phyloP scores from a whole-genome alignment of 2,329 filamentous ascomycete species.

The Aspergillus ochraceus region DNA sequence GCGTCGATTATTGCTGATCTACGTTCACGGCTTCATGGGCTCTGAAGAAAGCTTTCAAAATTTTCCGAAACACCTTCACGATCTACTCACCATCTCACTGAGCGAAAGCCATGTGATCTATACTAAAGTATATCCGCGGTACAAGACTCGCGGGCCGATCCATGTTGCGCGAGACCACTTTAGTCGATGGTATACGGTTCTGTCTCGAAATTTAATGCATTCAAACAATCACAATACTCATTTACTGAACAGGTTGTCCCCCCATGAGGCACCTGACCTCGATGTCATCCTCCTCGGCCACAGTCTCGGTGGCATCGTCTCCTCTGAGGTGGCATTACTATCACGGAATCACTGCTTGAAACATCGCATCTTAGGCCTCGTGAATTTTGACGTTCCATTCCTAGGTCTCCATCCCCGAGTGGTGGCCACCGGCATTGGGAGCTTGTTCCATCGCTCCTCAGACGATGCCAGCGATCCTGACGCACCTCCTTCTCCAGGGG shows the following conservation, averaged over 20 bases:
- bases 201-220: neutral
- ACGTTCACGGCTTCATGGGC: conserved; percentile 89
- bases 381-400: conserved; percentile 84
- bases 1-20: conserved; percentile 70
- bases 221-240: neutral
- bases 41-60: conserved; percentile 83
- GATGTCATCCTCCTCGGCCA: conserved; percentile 84
- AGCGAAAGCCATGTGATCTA: conserved; percentile 76
- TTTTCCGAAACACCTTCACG: conserved; percentile 85
- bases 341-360: conserved; percentile 36
- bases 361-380: conserved; percentile 75
- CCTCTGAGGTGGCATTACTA: conserved; percentile 74
- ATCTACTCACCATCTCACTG: conserved; percentile 66
- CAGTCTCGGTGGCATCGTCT: conserved; percentile 83
- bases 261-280: conserved; percentile 70
- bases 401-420: conserved; percentile 88
- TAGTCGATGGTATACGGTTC: conserved; percentile 63
- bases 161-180: conserved; percentile 77
- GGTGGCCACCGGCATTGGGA: conserved; percentile 75
- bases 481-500: neutral
- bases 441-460: conserved; percentile 59
- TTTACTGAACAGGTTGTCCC: conserved; percentile 58
- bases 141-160: conserved; percentile 46
- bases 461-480: neutral
- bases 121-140: conserved; percentile 63